Evolutionary conservation across 805 yeast genomes (phyloP), one percentile per base, ranked within the genome.

Genomic region (Brettanomyces custersianus): DNA sequence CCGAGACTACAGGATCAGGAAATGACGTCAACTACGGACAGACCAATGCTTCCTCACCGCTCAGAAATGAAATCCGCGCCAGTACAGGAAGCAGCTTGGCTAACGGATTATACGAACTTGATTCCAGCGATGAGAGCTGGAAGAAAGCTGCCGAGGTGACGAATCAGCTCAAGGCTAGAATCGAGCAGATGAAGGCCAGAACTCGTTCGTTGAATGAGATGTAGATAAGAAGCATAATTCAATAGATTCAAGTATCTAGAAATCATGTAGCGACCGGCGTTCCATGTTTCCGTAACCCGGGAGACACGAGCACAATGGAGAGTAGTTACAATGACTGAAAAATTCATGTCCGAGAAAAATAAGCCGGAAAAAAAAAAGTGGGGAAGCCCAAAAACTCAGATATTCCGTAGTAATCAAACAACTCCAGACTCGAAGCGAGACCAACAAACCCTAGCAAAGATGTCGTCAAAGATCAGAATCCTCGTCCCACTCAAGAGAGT

Each of bases 401-500:
- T 25, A n/a, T 13, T 25, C 17, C 15, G 28, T 25, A 12, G n/a
- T 12, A 25, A 7, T 12, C n/a, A n/a, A n/a, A n/a, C n/a, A n/a
- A n/a, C n/a, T n/a, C n/a, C n/a, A n/a, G n/a, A n/a, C n/a, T n/a
- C n/a, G n/a, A n/a, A n/a, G n/a, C n/a, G n/a, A n/a, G n/a, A n/a
- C n/a, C n/a, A n/a, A n/a, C n/a, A n/a, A n/a, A n/a, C n/a, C n/a
- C 4, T 7, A 11, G n/a, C n/a, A 13, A 25, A 25, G 28, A 62
- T 55, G 64, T 57, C 65, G 32, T 56, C 72, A 34, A 77, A 77
- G 47, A 63, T 78, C 40, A 73, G 70, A 57, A 84, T 92, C 43
- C 66, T 92, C 25, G 96, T 92, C 10, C 98, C 98, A 11, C 88
- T 92, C 33, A 92, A 92, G 63, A 71, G 97, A 44, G 96, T 88